Conservation (phyloP, 1,139 yeast species). For the Geotrichum cucujoidarum region DNA sequence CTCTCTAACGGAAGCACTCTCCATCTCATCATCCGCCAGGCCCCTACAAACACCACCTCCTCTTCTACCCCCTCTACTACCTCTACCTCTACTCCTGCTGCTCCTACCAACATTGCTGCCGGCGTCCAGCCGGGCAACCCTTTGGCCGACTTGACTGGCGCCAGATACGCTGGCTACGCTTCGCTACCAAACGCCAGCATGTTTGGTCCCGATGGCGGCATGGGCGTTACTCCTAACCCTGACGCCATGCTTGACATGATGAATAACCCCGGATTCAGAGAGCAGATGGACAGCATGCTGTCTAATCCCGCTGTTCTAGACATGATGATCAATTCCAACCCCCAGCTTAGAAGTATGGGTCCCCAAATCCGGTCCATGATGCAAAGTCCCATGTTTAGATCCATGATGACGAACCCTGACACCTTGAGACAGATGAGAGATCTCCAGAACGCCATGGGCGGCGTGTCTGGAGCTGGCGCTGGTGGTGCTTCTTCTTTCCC, state of each 20-base stretch:
- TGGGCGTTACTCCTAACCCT: conserved; percentile 65
- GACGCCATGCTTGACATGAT: conserved; percentile 70
- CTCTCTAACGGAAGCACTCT: conserved; percentile 81
- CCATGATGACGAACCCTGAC: conserved; percentile 53
- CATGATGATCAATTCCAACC: conserved; percentile 73
- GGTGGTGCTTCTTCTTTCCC: conserved; percentile 44
- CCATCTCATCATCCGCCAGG: conserved; percentile 71
- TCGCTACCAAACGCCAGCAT: conserved; percentile 82
- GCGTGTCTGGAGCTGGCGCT: conserved; percentile 22
- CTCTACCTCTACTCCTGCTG: conserved; percentile 31
- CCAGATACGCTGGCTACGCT: conserved; percentile 88
- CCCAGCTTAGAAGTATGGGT: conserved; percentile 75
- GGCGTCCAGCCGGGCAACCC: conserved; percentile 91
- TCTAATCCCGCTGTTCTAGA: conserved; percentile 83
- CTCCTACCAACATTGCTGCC: conserved; percentile 74
- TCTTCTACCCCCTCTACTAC: conserved; percentile 24
- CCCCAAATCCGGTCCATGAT: conserved; percentile 84
- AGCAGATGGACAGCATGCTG: conserved; percentile 74
- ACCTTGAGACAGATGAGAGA: conserved; percentile 72
- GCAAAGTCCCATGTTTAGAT: conserved; percentile 78
- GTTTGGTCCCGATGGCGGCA: conserved; percentile 96
- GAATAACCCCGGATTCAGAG: conserved; percentile 75
- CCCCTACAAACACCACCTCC: conserved; percentile 29
- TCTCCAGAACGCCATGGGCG: conserved; percentile 52
- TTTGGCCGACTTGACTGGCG: conserved; percentile 86